Base-by-base conservation (phyloP, 1,139 yeast genomes). In the Geotrichum reessii region DNA sequence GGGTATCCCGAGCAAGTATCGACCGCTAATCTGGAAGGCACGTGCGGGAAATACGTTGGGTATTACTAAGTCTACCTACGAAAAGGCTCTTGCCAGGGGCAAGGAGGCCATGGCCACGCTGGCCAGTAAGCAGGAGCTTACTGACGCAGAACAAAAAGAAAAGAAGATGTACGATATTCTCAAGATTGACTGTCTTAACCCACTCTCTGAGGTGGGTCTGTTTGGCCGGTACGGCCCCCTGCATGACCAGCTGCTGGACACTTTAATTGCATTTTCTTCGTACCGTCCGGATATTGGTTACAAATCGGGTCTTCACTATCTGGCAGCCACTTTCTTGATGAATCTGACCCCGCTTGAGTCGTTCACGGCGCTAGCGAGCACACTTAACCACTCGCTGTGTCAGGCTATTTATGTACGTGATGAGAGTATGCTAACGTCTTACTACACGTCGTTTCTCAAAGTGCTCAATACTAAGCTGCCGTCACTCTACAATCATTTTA, bases 21-120 rank as follows among this genome's bases (percentile, higher is more conserved):
- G 92, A 51, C 70, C 75, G 7, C 69, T 69, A 14, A 74, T 85
- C 4, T 86, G 92, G 92, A 70, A 73, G 62, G 70, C 70, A 52
- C 76, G 76, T 56, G 72, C 80, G 40, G 81, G 81, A 12, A 76
- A 75, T 59, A 64, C 67, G n/a, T 66, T 70, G 47, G 60, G 64
- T 3, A 59, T 74, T 28, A 60, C 67, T 6, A 48, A 63, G 3
- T 61, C 62, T 1, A 55, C 65, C 2, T 66, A 67, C 50, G 61
- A 58, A 7, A 53, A 59, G 3, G 65, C 71, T 24, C 57, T 71
- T 25, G 53, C 47, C 4, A 55, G 64, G 33, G 66, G 74, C 3
- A 63, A 63, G n/a, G 61, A 61, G 19, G 49, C 22, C 9, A 56
- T 64, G 24, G 59, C 65, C 17, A 58, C 62, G 50, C 61, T 61